Conservation (phyloP, 2,329 filamentous ascomycete genomes). For the Ceratocystis colombiana region DNA sequence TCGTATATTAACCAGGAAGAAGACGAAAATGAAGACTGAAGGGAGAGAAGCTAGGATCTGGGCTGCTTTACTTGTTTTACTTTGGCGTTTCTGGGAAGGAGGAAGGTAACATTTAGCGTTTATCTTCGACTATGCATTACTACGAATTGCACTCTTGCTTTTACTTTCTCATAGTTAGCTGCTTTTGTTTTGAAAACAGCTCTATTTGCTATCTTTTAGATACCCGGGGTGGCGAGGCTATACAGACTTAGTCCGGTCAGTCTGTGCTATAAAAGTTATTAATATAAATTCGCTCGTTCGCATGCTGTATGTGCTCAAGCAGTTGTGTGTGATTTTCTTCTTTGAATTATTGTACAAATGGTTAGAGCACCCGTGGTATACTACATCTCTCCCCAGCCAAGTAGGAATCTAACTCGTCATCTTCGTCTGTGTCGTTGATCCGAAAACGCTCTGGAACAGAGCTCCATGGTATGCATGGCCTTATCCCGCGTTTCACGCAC, state of each 20-base stretch:
- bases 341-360: conserved; percentile 24
- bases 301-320: not conserved
- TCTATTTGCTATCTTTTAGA: not conserved
- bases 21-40: conserved; percentile 22
- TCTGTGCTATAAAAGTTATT: not conserved
- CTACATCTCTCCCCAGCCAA: not conserved
- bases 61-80: conserved; percentile 11
- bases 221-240: not conserved
- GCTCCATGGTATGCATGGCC: no score
- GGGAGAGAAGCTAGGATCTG: not conserved
- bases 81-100: conserved; percentile 7
- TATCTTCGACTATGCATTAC: not conserved
- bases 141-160: not conserved
- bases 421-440: conserved; percentile 3
- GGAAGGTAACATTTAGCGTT: not conserved
- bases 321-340: conserved; percentile 19
- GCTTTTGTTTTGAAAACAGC: not conserved
- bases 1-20: conserved; percentile 34
- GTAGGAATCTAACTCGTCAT: not conserved
- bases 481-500: not conserved
- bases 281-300: not conserved
- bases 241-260: not conserved
- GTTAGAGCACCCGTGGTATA: not conserved
- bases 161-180: not conserved
- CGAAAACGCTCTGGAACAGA: no score